A percentile compares a stretch with the other conserved stretches of the same genome.
phyloP scores from a whole-genome alignment of 495 filamentous ascomycete genomes.

The Cudoniella acicularis region DNA sequence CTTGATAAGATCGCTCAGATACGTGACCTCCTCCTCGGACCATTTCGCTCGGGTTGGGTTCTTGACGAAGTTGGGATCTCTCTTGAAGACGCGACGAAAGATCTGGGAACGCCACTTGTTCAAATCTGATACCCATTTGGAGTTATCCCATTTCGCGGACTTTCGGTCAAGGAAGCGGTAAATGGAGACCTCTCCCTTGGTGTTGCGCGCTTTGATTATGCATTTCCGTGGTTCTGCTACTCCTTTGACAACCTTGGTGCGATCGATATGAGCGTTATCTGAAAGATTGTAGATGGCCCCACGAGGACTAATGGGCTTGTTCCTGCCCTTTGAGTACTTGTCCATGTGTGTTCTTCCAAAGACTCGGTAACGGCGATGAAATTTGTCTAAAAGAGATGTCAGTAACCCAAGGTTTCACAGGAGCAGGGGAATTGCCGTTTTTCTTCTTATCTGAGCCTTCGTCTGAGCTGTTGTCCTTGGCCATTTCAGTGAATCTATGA shows the following conservation, averaged over 20 bases:
- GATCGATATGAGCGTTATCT: not conserved
- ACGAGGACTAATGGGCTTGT: not conserved
- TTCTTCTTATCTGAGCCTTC: too few species aligned
- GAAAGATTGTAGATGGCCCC: not conserved
- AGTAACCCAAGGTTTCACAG: too few species aligned
- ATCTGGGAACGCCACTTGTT: slow-evolving; percentile 11
- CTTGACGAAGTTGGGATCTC: not conserved
- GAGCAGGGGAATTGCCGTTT: too few species aligned
- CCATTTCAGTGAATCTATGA: too few species aligned
- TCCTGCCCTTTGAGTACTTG: too few species aligned
- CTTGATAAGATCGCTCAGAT: not conserved
- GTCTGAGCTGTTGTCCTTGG: too few species aligned
- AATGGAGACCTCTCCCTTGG: not conserved
- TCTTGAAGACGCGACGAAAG: not conserved
- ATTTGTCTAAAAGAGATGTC: too few species aligned
- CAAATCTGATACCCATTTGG: slow-evolving; percentile 2
- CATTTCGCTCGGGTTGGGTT: not conserved
- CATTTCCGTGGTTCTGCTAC: not conserved
- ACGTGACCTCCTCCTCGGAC: not conserved
- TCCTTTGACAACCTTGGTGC: not conserved
- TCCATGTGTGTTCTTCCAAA: too few species aligned
- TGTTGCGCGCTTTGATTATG: not conserved
- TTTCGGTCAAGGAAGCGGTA: not conserved
- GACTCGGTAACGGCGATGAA: too few species aligned
- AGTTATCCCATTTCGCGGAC: slow-evolving; percentile 2